A percentile compares a stretch with the other conserved stretches of the same genome.
These are phyloP conservation scores for Ustilago hordei DNA, from an alignment of 1,284 basidiomycete species.

Conservation along the genomic window DNA sequence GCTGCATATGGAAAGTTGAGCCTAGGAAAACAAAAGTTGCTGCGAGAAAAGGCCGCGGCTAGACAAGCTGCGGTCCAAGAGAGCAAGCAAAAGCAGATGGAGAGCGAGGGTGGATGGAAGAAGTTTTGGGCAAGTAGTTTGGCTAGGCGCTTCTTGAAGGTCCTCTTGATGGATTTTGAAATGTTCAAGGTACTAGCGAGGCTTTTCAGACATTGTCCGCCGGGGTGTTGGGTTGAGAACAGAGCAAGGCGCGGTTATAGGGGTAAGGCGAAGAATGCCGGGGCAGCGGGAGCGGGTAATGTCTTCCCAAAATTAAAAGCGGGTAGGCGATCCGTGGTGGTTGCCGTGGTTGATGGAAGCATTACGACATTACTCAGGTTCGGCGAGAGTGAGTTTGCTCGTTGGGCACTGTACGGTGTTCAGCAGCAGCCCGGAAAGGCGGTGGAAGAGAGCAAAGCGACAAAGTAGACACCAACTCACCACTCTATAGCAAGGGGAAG, in stretches of 20 bases:
- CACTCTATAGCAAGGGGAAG: no score
- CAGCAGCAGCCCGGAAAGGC: constrained; percentile 2
- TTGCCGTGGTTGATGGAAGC: constrained; percentile 90
- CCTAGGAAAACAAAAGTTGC: constrained; percentile 33
- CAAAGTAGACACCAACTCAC: no score
- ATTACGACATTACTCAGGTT: constrained; percentile 90
- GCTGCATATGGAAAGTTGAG: constrained; percentile 57
- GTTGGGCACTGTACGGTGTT: constrained; percentile 72
- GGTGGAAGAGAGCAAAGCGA: background rate
- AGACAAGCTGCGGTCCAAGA: constrained; percentile 14
- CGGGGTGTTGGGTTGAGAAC: constrained; percentile 15
- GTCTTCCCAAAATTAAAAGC: constrained; percentile 76
- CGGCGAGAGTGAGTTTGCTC: constrained; percentile 84
- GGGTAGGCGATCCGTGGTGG: constrained; percentile 84
- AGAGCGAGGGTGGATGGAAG: background rate
- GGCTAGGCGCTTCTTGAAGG: constrained; percentile 8
- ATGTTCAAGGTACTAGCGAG: constrained; percentile 7
- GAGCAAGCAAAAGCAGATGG: background rate
- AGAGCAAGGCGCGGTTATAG: background rate
- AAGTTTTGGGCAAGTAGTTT: background rate
- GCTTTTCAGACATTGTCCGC: constrained; percentile 25
- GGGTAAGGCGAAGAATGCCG: background rate
- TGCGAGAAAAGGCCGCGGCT: constrained; percentile 22
- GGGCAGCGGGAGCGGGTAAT: constrained; percentile 44
- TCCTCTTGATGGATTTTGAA: constrained; percentile 23